phyloP scores from a whole-genome alignment of 1,139 yeast genomes.

The Candida mesenterica region DNA sequence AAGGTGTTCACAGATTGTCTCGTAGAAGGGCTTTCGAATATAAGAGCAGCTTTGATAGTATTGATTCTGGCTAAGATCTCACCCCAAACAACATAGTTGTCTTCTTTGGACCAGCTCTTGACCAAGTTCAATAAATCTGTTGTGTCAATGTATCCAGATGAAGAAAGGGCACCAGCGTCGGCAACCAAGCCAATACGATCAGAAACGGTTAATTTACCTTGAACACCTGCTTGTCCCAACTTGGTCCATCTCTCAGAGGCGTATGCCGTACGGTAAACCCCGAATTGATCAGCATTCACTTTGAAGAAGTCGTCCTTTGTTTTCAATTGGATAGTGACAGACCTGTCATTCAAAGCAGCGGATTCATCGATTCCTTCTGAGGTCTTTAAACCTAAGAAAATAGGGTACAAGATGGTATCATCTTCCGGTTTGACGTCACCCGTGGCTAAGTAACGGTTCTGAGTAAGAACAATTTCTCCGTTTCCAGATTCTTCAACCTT shows the following conservation, averaged over 20 bases:
- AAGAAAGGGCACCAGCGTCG: constrained; percentile 71
- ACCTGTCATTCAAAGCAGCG: constrained; percentile 55
- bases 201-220: constrained; percentile 68
- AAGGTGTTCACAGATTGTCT: constrained; percentile 59
- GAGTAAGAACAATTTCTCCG: constrained; percentile 38
- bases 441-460: constrained; percentile 54
- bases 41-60: constrained; percentile 63
- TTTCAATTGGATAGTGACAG: constrained; percentile 44
- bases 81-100: constrained; percentile 76
- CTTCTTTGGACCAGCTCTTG: constrained; percentile 65
- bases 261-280: constrained; percentile 80
- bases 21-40: constrained; percentile 60
- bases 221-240: constrained; percentile 67
- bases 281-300: constrained; percentile 79
- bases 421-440: constrained; percentile 53
- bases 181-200: constrained; percentile 87
- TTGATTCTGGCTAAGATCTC: constrained; percentile 58
- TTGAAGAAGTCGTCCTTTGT: constrained; percentile 52
- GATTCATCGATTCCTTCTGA: constrained; percentile 56
- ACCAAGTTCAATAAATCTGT: constrained; percentile 63
- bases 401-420: constrained; percentile 67
- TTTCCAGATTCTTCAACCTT: constrained; percentile 17
- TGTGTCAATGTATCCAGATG: constrained; percentile 72
- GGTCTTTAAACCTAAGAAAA: constrained; percentile 76
- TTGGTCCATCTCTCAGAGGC: constrained; percentile 70